Base-by-base conservation (phyloP, 306 rosid genomes). In the Cucumis melo region DNA sequence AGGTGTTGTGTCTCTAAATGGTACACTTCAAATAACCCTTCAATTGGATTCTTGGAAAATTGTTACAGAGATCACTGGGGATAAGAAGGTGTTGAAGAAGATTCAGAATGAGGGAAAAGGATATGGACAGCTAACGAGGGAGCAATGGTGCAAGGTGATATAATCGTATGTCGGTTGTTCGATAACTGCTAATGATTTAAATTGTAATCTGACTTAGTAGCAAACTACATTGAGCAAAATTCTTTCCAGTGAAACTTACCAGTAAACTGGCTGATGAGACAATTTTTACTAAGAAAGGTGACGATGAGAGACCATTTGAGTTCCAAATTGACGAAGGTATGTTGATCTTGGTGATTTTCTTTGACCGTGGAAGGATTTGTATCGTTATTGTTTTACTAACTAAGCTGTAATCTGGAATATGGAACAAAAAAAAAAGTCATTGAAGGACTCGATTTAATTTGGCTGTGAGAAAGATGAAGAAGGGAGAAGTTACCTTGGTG, bases 321-420 rank as follows among this genome's bases (percentile, higher is more conserved):
- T 93, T 91, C 85, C 87, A 84, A 78, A 85, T 82, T n/a, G 97
- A 91, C 34, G 97, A 93, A 42, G 98, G 98, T n/a, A n/a, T n/a
- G n/a, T n/a, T n/a, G n/a, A n/a, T n/a, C n/a, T n/a, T n/a, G n/a
- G n/a, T n/a, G n/a, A 46, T 57, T 15, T 19, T 66, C 4, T 72
- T 24, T 16, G 19, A 34, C 7, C 6, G 15, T 42, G 36, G n/a
- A 11, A 20, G 19, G 20, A 12, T 21, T 23, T 1, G 7, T 13
- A 15, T 48, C 38, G 3, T 39, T 17, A 2, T 68, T 21, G 27
- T 32, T 44, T 6, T 27, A 20, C 24, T 7, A 21, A 21, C 56
- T 42, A 16, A 68, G 32, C 14, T 23, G 7, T 6, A 20, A 68
- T 23, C 6, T 23, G 75, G 38, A 68, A 68, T 68, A 34, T 68